These are phyloP conservation scores for Beta macrorhiza DNA, from an alignment of 179 eudicot species.

Conservation along the genomic window DNA sequence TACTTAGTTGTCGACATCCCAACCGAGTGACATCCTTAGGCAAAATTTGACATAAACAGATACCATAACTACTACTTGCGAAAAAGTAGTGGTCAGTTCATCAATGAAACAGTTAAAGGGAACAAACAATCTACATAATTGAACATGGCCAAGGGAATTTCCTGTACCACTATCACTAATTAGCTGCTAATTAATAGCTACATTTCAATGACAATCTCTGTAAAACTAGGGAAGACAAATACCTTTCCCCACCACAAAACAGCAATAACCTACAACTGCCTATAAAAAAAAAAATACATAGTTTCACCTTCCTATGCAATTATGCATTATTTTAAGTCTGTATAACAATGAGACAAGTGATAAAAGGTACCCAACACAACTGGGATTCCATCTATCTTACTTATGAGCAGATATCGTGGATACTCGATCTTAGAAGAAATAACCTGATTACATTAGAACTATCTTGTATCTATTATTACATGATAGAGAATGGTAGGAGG, in stretches of 20 bases:
- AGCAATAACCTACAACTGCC: constrained; percentile 15
- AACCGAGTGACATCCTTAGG: no score
- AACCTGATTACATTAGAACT: no score
- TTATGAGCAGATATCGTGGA: no score
- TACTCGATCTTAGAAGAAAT: no score
- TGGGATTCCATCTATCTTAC: no score
- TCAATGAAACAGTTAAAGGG: not conserved
- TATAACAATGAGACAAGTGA: no score
- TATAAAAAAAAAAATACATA: constrained; percentile 11
- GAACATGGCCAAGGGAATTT: constrained; percentile 15
- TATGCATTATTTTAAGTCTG: no score
- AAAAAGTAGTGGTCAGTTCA: not conserved
- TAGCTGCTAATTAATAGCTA: constrained; percentile 7
- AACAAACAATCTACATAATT: not conserved
- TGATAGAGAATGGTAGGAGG: no score
- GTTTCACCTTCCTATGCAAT: no score
- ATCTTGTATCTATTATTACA: no score
- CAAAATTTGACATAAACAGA: not conserved
- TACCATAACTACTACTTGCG: not conserved
- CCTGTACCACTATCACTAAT: constrained; percentile 4
- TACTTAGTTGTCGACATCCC: no score
- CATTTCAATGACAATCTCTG: not conserved
- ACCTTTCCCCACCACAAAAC: constrained; percentile 9
- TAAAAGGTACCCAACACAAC: no score
- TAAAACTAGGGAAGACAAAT: not conserved